phyloP scores from a whole-genome alignment of 768 basidiomycete genomes.

The Austroboletus eburneus region DNA sequence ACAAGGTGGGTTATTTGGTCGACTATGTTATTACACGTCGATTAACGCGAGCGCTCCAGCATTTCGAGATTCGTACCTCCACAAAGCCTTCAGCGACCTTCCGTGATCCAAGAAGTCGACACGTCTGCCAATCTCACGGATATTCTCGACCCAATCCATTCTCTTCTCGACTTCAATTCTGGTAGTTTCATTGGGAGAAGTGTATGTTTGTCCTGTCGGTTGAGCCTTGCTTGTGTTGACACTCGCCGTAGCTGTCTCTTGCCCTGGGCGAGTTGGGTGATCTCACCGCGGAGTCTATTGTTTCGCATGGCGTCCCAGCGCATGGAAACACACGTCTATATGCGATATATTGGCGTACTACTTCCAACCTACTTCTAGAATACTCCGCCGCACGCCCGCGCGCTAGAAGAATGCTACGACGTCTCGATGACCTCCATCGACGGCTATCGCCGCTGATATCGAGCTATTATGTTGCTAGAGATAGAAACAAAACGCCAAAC shows the following conservation, averaged over 20 bases:
- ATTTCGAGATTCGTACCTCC: slow-evolving; percentile 4
- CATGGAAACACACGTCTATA: slow-evolving; percentile 9
- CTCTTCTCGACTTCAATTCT: slow-evolving; percentile 23
- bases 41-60: slow-evolving; percentile 4
- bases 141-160: slow-evolving; percentile 5
- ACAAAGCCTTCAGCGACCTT: neutral
- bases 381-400: slow-evolving; percentile 29
- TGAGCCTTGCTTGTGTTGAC: slow-evolving; percentile 2
- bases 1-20: slow-evolving; percentile 11
- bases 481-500: neutral
- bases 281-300: slow-evolving; percentile 8
- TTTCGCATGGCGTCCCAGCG: neutral
- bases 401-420: slow-evolving; percentile 10
- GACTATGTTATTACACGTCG: neutral
- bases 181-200: slow-evolving; percentile 29
- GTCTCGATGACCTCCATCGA: slow-evolving; percentile 15
- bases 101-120: slow-evolving; percentile 3
- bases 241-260: slow-evolving; percentile 19
- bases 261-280: slow-evolving; percentile 28
- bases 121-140: slow-evolving; percentile 20
- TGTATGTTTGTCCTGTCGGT: slow-evolving; percentile 11
- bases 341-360: slow-evolving; percentile 27
- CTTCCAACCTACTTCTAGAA: slow-evolving; percentile 31
- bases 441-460: slow-evolving; percentile 4
- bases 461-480: neutral